phyloP scores from a whole-genome alignment of 176 grass and related monocot genomes.

The Stipa capillata region DNA sequence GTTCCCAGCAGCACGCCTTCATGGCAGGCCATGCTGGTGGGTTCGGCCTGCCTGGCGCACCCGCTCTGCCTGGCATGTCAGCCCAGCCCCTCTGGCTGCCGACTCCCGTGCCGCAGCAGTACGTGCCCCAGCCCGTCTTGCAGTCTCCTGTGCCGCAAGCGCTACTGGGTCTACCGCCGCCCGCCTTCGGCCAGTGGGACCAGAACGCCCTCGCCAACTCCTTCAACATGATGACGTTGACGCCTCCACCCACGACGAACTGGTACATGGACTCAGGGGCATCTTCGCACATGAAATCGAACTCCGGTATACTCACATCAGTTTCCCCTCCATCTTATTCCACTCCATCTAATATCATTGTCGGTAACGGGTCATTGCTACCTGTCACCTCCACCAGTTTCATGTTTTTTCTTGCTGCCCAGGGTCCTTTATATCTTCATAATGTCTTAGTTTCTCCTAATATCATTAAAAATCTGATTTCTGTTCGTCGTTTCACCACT shows the following conservation, averaged over 20 bases:
- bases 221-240: background rate
- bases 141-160: background rate
- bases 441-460: background rate
- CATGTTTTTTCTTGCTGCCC: background rate
- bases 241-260: background rate
- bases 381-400: background rate
- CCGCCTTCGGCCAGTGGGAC: background rate
- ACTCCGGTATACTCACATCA: background rate
- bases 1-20: too few species aligned
- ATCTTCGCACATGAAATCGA: background rate
- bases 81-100: too few species aligned
- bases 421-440: background rate
- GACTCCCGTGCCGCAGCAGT: background rate
- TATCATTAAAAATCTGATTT: background rate
- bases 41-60: rapidly evolving
- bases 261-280: background rate
- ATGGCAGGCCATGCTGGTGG: too few species aligned
- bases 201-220: background rate
- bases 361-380: background rate
- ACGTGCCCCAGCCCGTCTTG: too few species aligned
- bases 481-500: background rate
- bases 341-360: background rate
- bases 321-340: too few species aligned
- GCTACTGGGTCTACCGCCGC: too few species aligned
- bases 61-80: background rate